These are phyloP conservation scores for Hibiscus trionum DNA, from an alignment of 345 rosid species.

Conservation along the genomic window DNA sequence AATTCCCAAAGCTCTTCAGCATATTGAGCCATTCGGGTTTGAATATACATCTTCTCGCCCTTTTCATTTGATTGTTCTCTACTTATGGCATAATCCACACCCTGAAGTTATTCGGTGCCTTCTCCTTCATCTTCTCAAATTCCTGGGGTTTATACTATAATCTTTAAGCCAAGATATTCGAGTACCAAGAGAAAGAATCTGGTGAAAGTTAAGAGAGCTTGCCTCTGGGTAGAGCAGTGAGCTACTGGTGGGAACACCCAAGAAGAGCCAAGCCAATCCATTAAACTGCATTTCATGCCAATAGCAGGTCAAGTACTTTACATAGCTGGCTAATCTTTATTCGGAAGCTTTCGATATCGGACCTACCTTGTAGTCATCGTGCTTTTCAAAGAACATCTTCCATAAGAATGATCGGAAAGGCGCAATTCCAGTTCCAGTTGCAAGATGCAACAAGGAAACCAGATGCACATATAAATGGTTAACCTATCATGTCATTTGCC, in stretches of 20 bases:
- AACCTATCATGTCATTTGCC: slow-evolving; percentile 1
- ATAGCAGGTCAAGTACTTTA: background rate
- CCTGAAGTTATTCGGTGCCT: slow-evolving; percentile 61
- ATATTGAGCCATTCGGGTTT: slow-evolving; percentile 84
- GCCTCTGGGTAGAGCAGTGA: slow-evolving; percentile 82
- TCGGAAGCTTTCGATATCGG: background rate
- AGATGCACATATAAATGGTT: background rate
- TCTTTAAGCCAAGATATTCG: background rate
- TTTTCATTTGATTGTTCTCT: slow-evolving; percentile 74
- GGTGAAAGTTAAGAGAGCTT: slow-evolving; percentile 11
- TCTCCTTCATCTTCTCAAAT: slow-evolving; percentile 67
- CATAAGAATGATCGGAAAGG: slow-evolving; percentile 83
- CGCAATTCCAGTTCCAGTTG: slow-evolving; percentile 83
- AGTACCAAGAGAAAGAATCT: background rate
- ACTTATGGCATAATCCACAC: slow-evolving; percentile 72
- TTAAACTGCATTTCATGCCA: slow-evolving; percentile 41
- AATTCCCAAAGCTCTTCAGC: slow-evolving; percentile 80
- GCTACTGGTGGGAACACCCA: slow-evolving; percentile 81
- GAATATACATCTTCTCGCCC: slow-evolving; percentile 85
- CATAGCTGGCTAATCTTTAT: background rate
- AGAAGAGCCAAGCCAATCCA: slow-evolving; percentile 88
- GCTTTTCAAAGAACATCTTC: slow-evolving; percentile 93
- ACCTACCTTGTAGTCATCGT: slow-evolving; percentile 66
- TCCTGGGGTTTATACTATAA: slow-evolving; percentile 21
- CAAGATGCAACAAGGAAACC: slow-evolving; percentile 48